Base-by-base conservation (phyloP, 2,329 filamentous ascomycete species). In the Fusarium verrucosum region DNA sequence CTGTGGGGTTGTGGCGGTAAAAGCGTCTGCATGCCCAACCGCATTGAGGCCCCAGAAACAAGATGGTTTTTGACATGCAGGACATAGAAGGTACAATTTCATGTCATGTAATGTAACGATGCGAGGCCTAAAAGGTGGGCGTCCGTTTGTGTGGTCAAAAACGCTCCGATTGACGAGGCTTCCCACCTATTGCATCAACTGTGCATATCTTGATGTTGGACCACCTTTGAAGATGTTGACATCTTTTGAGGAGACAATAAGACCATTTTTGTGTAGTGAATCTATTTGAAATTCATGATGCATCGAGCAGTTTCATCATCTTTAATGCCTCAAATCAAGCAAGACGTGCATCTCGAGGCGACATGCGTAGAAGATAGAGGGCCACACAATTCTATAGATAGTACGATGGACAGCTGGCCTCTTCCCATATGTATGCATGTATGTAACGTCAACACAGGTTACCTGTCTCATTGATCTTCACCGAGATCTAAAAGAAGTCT, bases 21-120 rank as follows among this genome's bases (percentile, higher is more conserved):
- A 58, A 75, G 77, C 77, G 79, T 75, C 75, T 80, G 77, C 74
- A 71, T 82, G 78, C 81, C 82, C 82, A 83, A 83, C 81, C 73
- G 75, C 72, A 76, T 72, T 57, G 58, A 70, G 64, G 65, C 65
- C 60, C 53, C 62, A 61, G 54, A 61, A 63, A 55, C 60, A 51
- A 50, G 58, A 60, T 55, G 57, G 51, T 52, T 47, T 30, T 57
- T 64, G 52, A 63, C 54, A 63, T 68, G 69, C 65, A 72, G 62
- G 58, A 58, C 58, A 63, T 58, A 53, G 54, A 38, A 33, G 32
- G 56, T 23, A 62, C 33, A 40, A 40, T 30, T 42, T 23, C 42
- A 53, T 55, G 49, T 26, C 46, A 60, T 51, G 56, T 33, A 30
- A 60, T 52, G 46, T 47, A 56, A 59, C 30, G 30, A n/a, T 49